Conservation (phyloP, 164 flowering plant genomes). For the Chimonanthus salicifolius region DNA sequence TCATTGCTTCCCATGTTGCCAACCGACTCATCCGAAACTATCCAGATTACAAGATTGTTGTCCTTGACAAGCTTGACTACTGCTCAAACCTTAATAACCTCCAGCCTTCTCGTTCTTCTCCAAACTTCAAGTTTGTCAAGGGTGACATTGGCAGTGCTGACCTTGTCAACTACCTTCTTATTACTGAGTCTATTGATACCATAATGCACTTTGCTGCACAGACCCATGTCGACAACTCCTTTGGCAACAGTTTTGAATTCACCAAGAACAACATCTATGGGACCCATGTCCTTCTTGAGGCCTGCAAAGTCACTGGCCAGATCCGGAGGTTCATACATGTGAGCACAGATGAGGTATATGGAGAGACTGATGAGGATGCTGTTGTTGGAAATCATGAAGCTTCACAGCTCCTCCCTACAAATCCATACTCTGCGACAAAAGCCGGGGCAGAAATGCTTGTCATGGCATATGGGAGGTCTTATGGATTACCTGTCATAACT, state of each 20-base stretch:
- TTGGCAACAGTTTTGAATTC: constrained; percentile 80
- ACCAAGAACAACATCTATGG: constrained; percentile 79
- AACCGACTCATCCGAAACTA: constrained; percentile 55
- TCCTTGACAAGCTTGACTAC: constrained; percentile 77
- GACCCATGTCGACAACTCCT: constrained; percentile 77
- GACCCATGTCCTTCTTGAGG: constrained; percentile 74
- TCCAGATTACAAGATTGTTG: constrained; percentile 75
- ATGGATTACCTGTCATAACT: constrained; percentile 70
- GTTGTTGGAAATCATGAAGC: constrained; percentile 78
- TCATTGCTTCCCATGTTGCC: constrained; percentile 74
- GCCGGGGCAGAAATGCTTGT: constrained; percentile 89
- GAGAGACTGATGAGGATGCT: constrained; percentile 79
- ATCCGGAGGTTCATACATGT: constrained; percentile 74
- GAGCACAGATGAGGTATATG: constrained; percentile 80
- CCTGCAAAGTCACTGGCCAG: constrained; percentile 77
- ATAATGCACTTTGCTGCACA: constrained; percentile 87
- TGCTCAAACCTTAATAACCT: constrained; percentile 68
- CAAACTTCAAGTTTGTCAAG: constrained; percentile 76
- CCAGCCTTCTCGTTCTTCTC: constrained; percentile 50
- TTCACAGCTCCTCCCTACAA: constrained; percentile 72
- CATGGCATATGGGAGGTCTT: constrained; percentile 78
- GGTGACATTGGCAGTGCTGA: constrained; percentile 78
- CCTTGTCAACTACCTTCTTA: constrained; percentile 69
- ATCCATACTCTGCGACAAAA: constrained; percentile 79
- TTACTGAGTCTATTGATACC: constrained; percentile 68